Conservation (phyloP, 805 yeast genomes). For the Dipodascus albidus region DNA sequence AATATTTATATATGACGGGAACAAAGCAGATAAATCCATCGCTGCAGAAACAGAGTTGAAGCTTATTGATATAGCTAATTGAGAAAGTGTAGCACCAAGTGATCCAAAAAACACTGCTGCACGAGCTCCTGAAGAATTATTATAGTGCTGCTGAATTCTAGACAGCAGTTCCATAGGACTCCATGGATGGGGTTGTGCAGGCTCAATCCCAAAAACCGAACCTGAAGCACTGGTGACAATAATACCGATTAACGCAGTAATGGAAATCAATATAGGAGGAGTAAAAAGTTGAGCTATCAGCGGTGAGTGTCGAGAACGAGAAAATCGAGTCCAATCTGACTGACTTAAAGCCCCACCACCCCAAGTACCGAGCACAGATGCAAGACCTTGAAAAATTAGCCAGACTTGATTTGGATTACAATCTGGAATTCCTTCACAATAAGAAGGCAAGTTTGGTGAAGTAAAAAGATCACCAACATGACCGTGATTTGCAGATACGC, state of each 20-base stretch:
- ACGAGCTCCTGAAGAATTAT: conserved; percentile 29
- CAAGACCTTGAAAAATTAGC: conserved; percentile 30
- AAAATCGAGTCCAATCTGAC: conserved; percentile 33
- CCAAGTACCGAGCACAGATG: conserved; percentile 30
- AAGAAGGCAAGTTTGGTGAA: conserved; percentile 2
- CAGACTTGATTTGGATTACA: conserved; percentile 14
- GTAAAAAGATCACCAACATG: conserved; percentile 16
- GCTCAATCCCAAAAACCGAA: conserved; percentile 14
- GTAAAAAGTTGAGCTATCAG: conserved; percentile 30
- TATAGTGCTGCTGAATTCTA: conserved; percentile 29
- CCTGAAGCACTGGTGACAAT: conserved; percentile 36
- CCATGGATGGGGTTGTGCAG: conserved; percentile 27
- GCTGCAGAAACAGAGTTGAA: conserved; percentile 36
- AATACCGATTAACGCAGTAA: conserved; percentile 37
- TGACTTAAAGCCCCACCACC: conserved; percentile 32
- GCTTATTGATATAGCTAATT: conserved; percentile 20
- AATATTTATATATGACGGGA: conserved; percentile 33
- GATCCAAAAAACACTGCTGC: conserved; percentile 39
- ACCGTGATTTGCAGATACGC: conserved; percentile 11
- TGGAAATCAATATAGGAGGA: conserved; percentile 29
- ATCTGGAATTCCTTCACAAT: conserved; percentile 21
- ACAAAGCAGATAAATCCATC: conserved; percentile 38
- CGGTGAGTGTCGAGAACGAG: conserved; percentile 28
- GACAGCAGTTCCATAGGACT: conserved; percentile 32
- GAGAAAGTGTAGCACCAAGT: conserved; percentile 19